phyloP scores from a whole-genome alignment of 228 moss, liverwort and hornwort genomes.

The Sphagnum magellanicum region DNA sequence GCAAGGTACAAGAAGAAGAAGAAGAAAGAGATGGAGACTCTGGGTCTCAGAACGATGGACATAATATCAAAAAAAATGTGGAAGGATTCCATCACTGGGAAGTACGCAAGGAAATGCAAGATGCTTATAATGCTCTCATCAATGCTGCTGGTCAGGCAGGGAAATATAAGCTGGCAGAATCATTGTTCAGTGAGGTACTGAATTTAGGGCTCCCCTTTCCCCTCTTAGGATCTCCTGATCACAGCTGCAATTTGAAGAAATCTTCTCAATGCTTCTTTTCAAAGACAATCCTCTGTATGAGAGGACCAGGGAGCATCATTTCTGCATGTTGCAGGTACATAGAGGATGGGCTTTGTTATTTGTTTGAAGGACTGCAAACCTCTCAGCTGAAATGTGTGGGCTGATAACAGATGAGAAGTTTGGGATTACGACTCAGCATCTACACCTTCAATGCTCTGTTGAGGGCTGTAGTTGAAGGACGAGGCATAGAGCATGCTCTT shows the following conservation, averaged over 20 bases:
- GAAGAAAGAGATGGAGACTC: background rate
- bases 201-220: background rate
- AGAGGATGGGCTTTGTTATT: background rate
- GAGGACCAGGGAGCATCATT: too few species aligned
- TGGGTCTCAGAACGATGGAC: background rate
- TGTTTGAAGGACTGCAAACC: background rate
- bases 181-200: conserved; percentile 85
- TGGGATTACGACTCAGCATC: conserved; percentile 85
- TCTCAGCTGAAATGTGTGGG: background rate
- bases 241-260: background rate
- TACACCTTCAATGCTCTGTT: conserved; percentile 87
- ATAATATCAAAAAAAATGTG: background rate
- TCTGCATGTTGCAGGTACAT: background rate
- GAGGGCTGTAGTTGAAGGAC: conserved; percentile 86
- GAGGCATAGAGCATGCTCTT: conserved; percentile 77
- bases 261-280: too few species aligned
- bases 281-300: too few species aligned
- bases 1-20: conserved; percentile 1
- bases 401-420: conserved; percentile 69
- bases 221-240: background rate
- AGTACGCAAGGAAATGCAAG: conserved; percentile 74
- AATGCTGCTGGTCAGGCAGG: conserved; percentile 83
- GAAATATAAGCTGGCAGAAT: conserved; percentile 72
- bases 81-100: conserved; percentile 54
- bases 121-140: conserved; percentile 83